Conservation (phyloP, 441 rosid genomes). For the Erodium trifolium region DNA sequence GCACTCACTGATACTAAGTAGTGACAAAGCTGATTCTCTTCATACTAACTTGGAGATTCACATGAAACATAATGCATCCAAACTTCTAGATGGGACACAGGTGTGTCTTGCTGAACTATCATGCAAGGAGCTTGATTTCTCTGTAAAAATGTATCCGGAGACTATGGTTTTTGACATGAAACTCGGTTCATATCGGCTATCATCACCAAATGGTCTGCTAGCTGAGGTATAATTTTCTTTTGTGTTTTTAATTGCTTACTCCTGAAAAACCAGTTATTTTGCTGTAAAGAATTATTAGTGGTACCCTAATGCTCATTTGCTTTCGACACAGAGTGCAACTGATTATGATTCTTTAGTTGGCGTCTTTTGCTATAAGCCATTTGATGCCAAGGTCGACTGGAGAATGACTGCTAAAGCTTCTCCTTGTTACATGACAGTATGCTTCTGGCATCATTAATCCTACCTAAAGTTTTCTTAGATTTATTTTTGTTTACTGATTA, state of each 20-base stretch:
- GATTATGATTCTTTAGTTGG: slow-evolving; percentile 67
- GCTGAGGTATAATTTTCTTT: slow-evolving; percentile 57
- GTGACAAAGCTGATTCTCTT: slow-evolving; percentile 62
- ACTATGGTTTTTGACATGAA: slow-evolving; percentile 79
- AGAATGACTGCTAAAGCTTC: slow-evolving; percentile 94
- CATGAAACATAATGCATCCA: slow-evolving; percentile 94
- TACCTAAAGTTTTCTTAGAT: slow-evolving; percentile 10
- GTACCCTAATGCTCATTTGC: slow-evolving; percentile 15
- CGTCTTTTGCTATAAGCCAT: slow-evolving; percentile 86
- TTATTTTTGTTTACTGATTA: slow-evolving; percentile 28
- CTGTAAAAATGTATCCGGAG: slow-evolving; percentile 84
- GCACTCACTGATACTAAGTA: slow-evolving; percentile 35
- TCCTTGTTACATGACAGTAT: slow-evolving; percentile 94
- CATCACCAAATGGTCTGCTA: slow-evolving; percentile 88
- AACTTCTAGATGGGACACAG: slow-evolving; percentile 60
- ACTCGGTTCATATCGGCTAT: slow-evolving; percentile 80
- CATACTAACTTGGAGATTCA: slow-evolving; percentile 73
- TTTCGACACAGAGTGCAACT: slow-evolving; percentile 79
- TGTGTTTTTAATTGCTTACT: slow-evolving; percentile 2
- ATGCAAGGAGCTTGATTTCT: slow-evolving; percentile 75
- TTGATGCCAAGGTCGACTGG: slow-evolving; percentile 96
- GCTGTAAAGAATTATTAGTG: slow-evolving; percentile 14
- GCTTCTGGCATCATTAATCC: slow-evolving; percentile 22
- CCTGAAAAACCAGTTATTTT: slow-evolving; percentile 14
- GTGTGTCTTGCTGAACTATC: slow-evolving; percentile 87